Evolutionary conservation across 2,329 filamentous ascomycete species (phyloP).

Genomic region (Cladobotryum mycophilum): DNA sequence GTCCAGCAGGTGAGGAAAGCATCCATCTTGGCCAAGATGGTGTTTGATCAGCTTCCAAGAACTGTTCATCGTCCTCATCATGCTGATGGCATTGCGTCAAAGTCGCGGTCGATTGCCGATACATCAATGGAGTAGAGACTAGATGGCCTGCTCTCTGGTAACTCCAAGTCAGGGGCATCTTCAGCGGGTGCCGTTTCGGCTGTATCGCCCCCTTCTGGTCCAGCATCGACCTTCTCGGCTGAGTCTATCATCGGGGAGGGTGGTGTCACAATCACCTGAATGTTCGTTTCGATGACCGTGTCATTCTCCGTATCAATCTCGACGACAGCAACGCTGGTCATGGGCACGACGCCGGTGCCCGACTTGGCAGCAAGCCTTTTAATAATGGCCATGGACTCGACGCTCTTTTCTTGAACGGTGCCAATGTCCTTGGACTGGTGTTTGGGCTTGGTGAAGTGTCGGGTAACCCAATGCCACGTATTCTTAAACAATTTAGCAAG

Average conservation of each 20-base stretch:
- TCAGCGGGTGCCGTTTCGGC: background rate
- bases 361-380: slow-evolving; percentile 1
- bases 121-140: background rate
- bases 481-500: background rate
- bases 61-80: background rate
- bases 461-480: background rate
- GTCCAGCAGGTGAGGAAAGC: no score
- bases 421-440: background rate
- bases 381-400: background rate
- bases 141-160: background rate
- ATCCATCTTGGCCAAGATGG: background rate
- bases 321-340: no score
- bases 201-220: background rate
- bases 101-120: background rate
- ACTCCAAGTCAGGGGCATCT: background rate
- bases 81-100: background rate
- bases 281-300: no score
- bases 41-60: background rate
- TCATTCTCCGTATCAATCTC: no score
- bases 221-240: background rate
- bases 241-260: background rate
- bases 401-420: background rate
- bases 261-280: no score
- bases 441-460: background rate
- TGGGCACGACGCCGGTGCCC: background rate